phyloP scores from a whole-genome alignment of 208 protist species.

The Trypanosoma mega region DNA sequence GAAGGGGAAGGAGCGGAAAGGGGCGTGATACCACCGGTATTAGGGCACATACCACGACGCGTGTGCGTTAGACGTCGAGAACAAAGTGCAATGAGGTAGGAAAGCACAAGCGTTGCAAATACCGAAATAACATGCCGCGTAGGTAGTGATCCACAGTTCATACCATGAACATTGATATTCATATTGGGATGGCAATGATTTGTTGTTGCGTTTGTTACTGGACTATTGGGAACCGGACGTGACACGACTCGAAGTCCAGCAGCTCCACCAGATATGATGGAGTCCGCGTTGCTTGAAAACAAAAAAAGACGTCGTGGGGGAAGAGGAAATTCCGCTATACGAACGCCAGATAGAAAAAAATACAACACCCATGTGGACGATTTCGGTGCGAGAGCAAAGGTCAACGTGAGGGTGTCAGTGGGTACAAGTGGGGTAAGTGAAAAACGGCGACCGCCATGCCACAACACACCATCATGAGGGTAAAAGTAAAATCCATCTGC shows the following conservation, averaged over 20 bases:
- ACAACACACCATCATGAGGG: slow-evolving; percentile 22
- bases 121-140: slow-evolving; percentile 34
- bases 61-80: slow-evolving; percentile 17
- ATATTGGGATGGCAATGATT: too few species aligned
- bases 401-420: slow-evolving; percentile 42
- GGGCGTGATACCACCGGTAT: neutral
- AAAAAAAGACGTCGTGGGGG: slow-evolving; percentile 38
- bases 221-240: too few species aligned
- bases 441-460: slow-evolving; percentile 12
- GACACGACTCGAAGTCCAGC: too few species aligned
- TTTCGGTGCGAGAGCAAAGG: slow-evolving; percentile 34
- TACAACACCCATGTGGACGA: slow-evolving; percentile 32
- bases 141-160: slow-evolving; percentile 12
- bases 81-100: slow-evolving; percentile 35
- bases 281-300: slow-evolving; percentile 28
- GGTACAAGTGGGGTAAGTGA: slow-evolving; percentile 39
- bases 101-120: slow-evolving; percentile 42
- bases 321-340: slow-evolving; percentile 38
- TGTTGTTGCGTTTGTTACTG: too few species aligned
- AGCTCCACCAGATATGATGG: too few species aligned
- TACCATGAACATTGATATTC: neutral
- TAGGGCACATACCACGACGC: neutral
- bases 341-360: slow-evolving; percentile 49
- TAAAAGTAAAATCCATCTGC: slow-evolving; percentile 33
- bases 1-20: neutral